A percentile compares a stretch with the other conserved stretches of the same genome.
Evolutionary conservation across 768 basidiomycete species (phyloP).

Genomic region (Mrakia gelida): DNA sequence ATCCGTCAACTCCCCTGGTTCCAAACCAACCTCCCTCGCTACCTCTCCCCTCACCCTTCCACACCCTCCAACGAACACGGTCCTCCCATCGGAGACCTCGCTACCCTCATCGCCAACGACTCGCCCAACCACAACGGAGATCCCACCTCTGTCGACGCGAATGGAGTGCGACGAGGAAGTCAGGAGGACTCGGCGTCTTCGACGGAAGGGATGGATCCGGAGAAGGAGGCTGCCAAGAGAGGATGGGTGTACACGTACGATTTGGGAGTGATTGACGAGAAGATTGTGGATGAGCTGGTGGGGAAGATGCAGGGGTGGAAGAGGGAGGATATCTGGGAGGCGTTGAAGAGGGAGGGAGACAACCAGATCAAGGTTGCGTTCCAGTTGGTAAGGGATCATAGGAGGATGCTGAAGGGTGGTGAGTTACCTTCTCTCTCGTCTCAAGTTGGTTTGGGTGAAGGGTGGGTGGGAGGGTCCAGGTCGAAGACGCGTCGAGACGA

Average conservation of each 20-base stretch:
- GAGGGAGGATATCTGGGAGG: slow-evolving; percentile 82
- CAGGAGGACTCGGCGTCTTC: slow-evolving; percentile 38
- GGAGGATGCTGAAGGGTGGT: slow-evolving; percentile 77
- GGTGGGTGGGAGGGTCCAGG: slow-evolving; percentile 38
- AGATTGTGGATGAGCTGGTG: slow-evolving; percentile 78
- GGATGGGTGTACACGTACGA: slow-evolving; percentile 87
- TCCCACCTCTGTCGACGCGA: not conserved
- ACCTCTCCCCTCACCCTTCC: slow-evolving; percentile 72
- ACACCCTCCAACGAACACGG: slow-evolving; percentile 46
- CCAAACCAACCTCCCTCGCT: slow-evolving; percentile 74
- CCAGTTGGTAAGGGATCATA: slow-evolving; percentile 83
- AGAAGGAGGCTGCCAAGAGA: slow-evolving; percentile 50
- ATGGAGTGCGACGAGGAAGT: slow-evolving; percentile 21
- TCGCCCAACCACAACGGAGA: not conserved
- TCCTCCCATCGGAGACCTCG: slow-evolving; percentile 26
- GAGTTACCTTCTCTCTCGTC: slow-evolving; percentile 44
- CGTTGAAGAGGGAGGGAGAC: slow-evolving; percentile 76
- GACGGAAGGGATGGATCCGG: slow-evolving; percentile 53
- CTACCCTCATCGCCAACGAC: slow-evolving; percentile 32
- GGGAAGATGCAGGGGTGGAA: slow-evolving; percentile 66
- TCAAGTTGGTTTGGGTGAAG: too few relatives aligned
- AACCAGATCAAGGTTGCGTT: slow-evolving; percentile 97
- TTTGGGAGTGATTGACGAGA: slow-evolving; percentile 84
- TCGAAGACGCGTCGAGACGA: slow-evolving; percentile 21
- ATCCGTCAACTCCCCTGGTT: slow-evolving; percentile 90